These are phyloP conservation scores for Cucurbitaria berberidis DNA, from an alignment of 2,329 filamentous ascomycete genomes.

Conservation along the genomic window DNA sequence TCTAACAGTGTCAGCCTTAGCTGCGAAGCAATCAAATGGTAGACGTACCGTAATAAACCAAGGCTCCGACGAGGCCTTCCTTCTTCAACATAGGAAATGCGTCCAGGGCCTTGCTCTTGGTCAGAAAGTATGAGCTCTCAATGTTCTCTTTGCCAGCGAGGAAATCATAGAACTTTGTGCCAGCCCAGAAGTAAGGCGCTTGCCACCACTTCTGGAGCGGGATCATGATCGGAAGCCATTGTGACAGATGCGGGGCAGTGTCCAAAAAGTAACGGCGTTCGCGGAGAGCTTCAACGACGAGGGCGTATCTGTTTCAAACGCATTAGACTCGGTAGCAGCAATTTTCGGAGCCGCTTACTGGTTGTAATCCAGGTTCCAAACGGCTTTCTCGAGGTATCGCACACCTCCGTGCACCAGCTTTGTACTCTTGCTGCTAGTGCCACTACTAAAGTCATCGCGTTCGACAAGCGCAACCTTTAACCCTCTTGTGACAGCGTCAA, in stretches of 20 bases:
- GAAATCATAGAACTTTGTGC: conserved; percentile 83
- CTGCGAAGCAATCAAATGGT: background rate
- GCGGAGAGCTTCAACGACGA: conserved; percentile 81
- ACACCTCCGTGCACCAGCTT: conserved; percentile 87
- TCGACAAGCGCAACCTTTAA: conserved; percentile 82
- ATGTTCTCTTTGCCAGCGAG: conserved; percentile 86
- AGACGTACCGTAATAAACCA: conserved; percentile 78
- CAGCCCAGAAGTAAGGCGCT: conserved; percentile 78
- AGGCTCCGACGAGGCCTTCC: conserved; percentile 76
- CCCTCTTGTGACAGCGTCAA: conserved; percentile 80
- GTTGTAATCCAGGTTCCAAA: conserved; percentile 83
- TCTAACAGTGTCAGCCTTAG: conserved; percentile 57
- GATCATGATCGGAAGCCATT: conserved; percentile 83
- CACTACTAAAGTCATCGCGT: conserved; percentile 80
- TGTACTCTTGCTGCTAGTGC: conserved; percentile 85
- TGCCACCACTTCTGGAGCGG: conserved; percentile 85
- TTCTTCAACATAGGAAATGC: conserved; percentile 89
- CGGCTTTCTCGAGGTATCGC: conserved; percentile 83
- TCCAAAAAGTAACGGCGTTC: conserved; percentile 84
- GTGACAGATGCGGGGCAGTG: conserved; percentile 80
- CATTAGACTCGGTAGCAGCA: background rate
- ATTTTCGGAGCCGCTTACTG: conserved; percentile 59
- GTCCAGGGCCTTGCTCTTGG: conserved; percentile 82
- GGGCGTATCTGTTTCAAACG: conserved; percentile 58
- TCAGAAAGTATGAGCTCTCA: conserved; percentile 87